Base-by-base conservation (phyloP, 495 filamentous ascomycete genomes). In the Xylaria scruposa region DNA sequence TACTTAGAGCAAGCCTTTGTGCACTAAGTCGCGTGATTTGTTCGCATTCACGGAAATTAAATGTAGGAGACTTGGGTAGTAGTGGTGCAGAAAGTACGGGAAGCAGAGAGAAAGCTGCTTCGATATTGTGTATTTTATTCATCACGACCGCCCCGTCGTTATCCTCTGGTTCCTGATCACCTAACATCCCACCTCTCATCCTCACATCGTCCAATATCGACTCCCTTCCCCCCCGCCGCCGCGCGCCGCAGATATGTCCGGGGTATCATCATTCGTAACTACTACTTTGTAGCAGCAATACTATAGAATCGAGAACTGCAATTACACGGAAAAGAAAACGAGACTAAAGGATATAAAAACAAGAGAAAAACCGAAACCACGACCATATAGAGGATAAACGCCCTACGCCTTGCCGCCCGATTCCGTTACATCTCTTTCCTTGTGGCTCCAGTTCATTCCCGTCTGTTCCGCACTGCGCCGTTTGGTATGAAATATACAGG, bases 231-330 rank as follows among this genome's bases (percentile, higher is more conserved):
- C n/a, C n/a, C n/a, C n/a, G n/a, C n/a, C 36, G 4, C 44, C 44
- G 29, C 19, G 7, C 15, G 26, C 9, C 42, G 49, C 21, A 17
- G 21, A 21, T 33, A 36, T 26, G 17, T 36, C 13, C 17, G 51
- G 67, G 67, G 67, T 64, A 70, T 70, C 68, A 64, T 70, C 24
- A 49, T 64, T 70, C 68, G 46, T 70, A 3, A 31, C 29, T 17
- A 44, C 17, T 33, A 19, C 33, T 12, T n/a, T 10, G 58, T 62
- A n/a, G 60, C 15, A n/a, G 60, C 15, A 63, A 44, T n/a, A 42
- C 44, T 26, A 21, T 36, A 62, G 44, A 54, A 31, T n/a, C 19
- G 4, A 70, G 13, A n/a, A 6, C 17, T 63, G 42, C 21, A 46
- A 47, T 46, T 19, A n/a, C 17, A 13, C 21, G 44, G 6, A 58